Percentiles rank a stretch among this genome's conserved stretches.
These are phyloP conservation scores for Rossbeevera mucosa DNA, from an alignment of 768 basidiomycete species.

Conservation along the genomic window DNA sequence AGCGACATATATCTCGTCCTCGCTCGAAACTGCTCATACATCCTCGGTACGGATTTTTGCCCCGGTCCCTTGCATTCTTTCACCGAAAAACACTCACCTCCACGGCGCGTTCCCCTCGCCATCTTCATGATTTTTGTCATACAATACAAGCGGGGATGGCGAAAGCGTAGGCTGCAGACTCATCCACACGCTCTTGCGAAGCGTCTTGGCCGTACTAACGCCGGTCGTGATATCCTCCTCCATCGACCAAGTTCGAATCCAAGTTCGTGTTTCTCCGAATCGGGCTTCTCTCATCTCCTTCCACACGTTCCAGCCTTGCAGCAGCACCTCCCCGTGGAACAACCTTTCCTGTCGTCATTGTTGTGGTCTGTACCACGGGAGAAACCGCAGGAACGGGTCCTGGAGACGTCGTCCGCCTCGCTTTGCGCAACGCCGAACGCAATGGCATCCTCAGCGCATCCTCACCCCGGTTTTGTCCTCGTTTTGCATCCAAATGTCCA, in stretches of 20 bases:
- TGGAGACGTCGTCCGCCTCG: conserved; percentile 50
- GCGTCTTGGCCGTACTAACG: neutral
- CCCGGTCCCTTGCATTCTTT: neutral
- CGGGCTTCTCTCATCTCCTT: neutral
- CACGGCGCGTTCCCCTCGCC: conserved; percentile 15
- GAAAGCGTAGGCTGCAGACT: conserved; percentile 75
- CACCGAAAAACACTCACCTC: conserved; percentile 7
- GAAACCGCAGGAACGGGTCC: neutral
- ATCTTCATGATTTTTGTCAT: conserved; percentile 44
- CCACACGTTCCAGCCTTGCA: too few species aligned
- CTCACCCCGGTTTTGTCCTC: neutral
- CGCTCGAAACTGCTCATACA: too few species aligned
- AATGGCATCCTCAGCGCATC: conserved; percentile 47
- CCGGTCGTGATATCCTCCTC: neutral
- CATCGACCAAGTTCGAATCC: neutral
- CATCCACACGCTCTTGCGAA: conserved; percentile 73
- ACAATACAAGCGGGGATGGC: conserved; percentile 58
- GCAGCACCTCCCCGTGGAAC: neutral
- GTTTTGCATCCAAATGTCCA: neutral
- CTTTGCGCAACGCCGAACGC: conserved; percentile 57
- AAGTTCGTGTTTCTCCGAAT: neutral
- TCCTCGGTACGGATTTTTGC: too few species aligned
- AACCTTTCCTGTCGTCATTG: neutral
- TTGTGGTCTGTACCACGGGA: neutral
- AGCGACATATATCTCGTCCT: too few species aligned